These are phyloP conservation scores for Syzygium oleosum DNA, from an alignment of 345 rosid species.

Conservation along the genomic window DNA sequence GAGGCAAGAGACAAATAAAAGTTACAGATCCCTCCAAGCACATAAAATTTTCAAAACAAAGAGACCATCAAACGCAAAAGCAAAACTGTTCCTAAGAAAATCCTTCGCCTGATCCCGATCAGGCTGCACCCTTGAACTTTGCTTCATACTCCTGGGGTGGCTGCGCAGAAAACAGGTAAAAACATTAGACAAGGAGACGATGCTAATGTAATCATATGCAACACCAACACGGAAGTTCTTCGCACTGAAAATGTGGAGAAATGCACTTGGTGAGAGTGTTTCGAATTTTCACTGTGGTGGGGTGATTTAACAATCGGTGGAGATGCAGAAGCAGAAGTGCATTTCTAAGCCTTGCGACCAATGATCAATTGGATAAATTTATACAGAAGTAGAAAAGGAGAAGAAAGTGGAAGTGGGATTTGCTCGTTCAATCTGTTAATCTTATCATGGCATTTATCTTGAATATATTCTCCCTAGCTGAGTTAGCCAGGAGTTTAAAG, in stretches of 20 bases:
- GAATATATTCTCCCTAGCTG: neutral
- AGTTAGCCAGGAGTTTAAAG: neutral
- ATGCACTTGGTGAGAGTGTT: neutral
- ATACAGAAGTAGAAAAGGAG: neutral
- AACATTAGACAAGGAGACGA: neutral
- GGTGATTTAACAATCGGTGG: neutral
- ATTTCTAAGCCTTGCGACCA: neutral
- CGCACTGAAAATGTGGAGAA: neutral
- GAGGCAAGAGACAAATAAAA: neutral
- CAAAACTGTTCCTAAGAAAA: neutral
- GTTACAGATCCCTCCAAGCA: neutral
- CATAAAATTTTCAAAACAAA: neutral
- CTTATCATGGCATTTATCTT: neutral
- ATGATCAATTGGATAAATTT: neutral
- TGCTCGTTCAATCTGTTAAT: neutral
- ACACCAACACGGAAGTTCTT: neutral
- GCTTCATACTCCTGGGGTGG: conserved; percentile 58
- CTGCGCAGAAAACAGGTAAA: conserved; percentile 16
- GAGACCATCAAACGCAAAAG: neutral
- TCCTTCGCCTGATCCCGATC: neutral
- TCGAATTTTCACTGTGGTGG: neutral
- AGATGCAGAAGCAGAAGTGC: neutral
- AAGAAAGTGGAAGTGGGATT: neutral
- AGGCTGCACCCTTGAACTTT: conserved; percentile 33
- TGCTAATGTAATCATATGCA: neutral